Evolutionary conservation across 2,329 filamentous ascomycete genomes (phyloP), one percentile per base, ranked within the genome.

Genomic region (Nothomitra cinnamomea): DNA sequence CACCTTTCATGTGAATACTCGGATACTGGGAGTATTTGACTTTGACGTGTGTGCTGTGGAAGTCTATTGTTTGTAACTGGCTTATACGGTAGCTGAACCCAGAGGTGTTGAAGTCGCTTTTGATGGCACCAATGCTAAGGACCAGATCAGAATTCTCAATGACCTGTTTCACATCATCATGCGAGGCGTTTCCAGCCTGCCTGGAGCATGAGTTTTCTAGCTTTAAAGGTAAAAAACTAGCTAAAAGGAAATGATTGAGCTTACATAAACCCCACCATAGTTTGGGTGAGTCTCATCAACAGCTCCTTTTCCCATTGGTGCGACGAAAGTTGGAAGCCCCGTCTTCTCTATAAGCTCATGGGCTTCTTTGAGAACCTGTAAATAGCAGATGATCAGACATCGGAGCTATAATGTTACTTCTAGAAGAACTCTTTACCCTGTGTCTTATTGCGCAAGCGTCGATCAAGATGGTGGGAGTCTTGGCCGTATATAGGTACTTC

Each of bases 281-380:
- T 78, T 84, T n/a, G 75, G 71, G 48, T 84, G 75, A 1, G 76
- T 77, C 66, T 95, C 87, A 61, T 92, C 77, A 48, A 95, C 77
- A 19, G 85, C 84, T 17, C 87, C 79, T 69, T 94, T 94, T 48
- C 87, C 87, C 84, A 94, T 94, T 1, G 87, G 86, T 0, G 87
- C 84, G n/a, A 89, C 85, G 60, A 92, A 94, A 0, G 85, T 83
- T 3, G 88, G 87, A 6, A 94, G 71, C 2, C 78, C 73, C 1
- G 85, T 85, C 66, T 82, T 85, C 56, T 82, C 72, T 52, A 94
- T 71, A 15, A 95, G 71, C 6, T 78, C 76, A 59, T 85, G 79
- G 17, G 87, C 80, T 65, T 92, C 86, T 1, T 78, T 66, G 1
- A 89, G 66, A 15, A 84, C 83, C 55, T 49, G 32, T n/a, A 40